Conservation (phyloP, 441 rosid species). For the Corymbia calophylla region DNA sequence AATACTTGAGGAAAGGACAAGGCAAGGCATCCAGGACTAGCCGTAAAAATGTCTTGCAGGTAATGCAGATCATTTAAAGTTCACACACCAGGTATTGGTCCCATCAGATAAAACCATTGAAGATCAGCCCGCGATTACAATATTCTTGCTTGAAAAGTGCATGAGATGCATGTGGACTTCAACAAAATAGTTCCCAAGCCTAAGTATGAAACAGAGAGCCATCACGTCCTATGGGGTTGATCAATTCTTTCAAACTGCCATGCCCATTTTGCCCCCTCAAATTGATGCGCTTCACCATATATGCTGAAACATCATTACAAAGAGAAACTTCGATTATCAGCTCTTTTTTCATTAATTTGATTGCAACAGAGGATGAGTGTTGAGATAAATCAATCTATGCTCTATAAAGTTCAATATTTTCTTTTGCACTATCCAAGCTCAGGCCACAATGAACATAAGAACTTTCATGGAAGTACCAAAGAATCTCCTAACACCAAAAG, state of each 20-base stretch:
- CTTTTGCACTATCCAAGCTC: neutral
- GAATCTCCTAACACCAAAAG: neutral
- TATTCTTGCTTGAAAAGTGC: neutral
- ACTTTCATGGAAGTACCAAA: neutral
- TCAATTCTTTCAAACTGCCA: neutral
- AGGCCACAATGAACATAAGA: neutral
- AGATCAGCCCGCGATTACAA: neutral
- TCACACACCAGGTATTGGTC: neutral
- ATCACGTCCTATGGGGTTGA: neutral
- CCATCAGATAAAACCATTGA: neutral
- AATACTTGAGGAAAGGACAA: neutral
- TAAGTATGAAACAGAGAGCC: neutral
- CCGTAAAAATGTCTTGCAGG: neutral
- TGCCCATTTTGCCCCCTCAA: neutral
- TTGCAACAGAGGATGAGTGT: neutral
- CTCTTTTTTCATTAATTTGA: neutral
- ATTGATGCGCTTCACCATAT: neutral
- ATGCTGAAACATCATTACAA: neutral
- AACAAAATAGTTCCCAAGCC: neutral
- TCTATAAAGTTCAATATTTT: neutral
- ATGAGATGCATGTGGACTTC: neutral
- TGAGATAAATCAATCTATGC: neutral
- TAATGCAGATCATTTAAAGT: neutral
- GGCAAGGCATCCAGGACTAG: neutral
- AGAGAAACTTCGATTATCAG: neutral